phyloP scores from a whole-genome alignment of 371 early-diverging fungal species.

The Mucor sp. region DNA sequence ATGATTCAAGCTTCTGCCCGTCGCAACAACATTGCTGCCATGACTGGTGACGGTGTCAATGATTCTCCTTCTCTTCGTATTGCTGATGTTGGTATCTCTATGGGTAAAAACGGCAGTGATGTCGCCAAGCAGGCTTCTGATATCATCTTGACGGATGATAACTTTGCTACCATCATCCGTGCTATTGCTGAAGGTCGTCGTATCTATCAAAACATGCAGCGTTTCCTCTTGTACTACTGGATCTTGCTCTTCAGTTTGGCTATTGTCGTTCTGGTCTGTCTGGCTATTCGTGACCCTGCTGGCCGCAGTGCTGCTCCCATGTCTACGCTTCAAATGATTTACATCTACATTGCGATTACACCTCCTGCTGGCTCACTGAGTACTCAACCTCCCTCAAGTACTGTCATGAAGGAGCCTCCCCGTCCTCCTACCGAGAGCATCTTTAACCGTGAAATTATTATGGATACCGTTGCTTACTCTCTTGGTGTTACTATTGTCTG shows the following conservation, averaged over 20 bases:
- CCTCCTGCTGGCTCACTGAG: constrained; percentile 84
- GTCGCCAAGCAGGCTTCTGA: constrained; percentile 92
- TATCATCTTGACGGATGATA: constrained; percentile 86
- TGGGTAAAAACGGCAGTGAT: constrained; percentile 92
- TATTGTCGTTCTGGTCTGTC: constrained; percentile 65
- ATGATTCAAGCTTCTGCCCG: constrained; percentile 92
- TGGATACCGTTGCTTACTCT: constrained; percentile 34
- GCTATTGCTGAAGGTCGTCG: constrained; percentile 86
- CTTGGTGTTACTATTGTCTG: constrained; percentile 60
- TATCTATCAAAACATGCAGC: constrained; percentile 91
- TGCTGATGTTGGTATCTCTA: constrained; percentile 91
- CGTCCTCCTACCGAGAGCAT: constrained; percentile 74
- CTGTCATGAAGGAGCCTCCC: constrained; percentile 84
- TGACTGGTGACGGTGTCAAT: constrained; percentile 94
- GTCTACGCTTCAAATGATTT: constrained; percentile 40
- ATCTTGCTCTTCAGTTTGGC: constrained; percentile 50
- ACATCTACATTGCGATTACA: constrained; percentile 37
- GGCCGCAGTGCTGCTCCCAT: constrained; percentile 69
- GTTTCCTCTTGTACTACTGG: constrained; percentile 86
- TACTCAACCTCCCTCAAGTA: constrained; percentile 76
- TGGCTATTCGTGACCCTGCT: constrained; percentile 75
- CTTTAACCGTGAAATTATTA: constrained; percentile 45
- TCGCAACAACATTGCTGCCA: constrained; percentile 67
- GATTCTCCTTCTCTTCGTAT: constrained; percentile 91
- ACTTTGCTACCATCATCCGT: constrained; percentile 85